phyloP scores from a whole-genome alignment of 192 early-diverging fungal genomes.

The Hyaloraphidium curvatum region DNA sequence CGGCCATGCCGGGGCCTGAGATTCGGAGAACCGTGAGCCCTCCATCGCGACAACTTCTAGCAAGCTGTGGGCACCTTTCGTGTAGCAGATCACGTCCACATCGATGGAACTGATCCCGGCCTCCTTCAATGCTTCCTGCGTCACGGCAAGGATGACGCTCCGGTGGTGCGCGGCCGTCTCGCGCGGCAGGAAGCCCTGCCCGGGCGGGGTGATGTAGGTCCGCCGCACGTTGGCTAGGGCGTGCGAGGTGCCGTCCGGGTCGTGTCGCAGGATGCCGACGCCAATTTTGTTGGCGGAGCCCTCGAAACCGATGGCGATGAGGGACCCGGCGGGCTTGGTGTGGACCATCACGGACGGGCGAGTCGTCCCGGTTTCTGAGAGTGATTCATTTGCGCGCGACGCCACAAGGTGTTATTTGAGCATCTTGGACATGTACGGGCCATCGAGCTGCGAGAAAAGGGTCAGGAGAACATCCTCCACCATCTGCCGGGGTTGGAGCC shows the following conservation, averaged over 20 bases:
- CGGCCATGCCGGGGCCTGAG: conserved; percentile 90
- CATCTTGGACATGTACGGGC: conserved; percentile 92
- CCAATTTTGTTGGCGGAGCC: conserved; percentile 97
- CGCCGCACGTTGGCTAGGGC: conserved; percentile 76
- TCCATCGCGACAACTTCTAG: not conserved
- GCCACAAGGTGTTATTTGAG: no score
- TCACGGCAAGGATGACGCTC: conserved; percentile 43
- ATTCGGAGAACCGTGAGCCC: not conserved
- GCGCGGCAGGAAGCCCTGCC: conserved; percentile 83
- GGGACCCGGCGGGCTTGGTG: no score
- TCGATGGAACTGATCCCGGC: conserved; percentile 54
- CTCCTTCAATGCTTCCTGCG: conserved; percentile 53
- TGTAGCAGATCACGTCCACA: conserved; percentile 85
- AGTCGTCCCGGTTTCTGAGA: no score
- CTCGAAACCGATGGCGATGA: no score
- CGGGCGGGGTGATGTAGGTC: conserved; percentile 92
- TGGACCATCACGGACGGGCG: no score
- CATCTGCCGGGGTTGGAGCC: conserved; percentile 29
- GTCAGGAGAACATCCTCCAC: not conserved
- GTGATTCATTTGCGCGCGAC: no score
- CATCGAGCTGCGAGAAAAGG: conserved; percentile 11
- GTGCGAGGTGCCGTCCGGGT: conserved; percentile 25
- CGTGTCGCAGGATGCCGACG: conserved; percentile 76
- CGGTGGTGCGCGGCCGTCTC: conserved; percentile 92
- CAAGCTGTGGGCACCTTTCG: conserved; percentile 38